Base-by-base conservation (phyloP, 176 grass and related monocot species). In the Saccharum spontaneum region DNA sequence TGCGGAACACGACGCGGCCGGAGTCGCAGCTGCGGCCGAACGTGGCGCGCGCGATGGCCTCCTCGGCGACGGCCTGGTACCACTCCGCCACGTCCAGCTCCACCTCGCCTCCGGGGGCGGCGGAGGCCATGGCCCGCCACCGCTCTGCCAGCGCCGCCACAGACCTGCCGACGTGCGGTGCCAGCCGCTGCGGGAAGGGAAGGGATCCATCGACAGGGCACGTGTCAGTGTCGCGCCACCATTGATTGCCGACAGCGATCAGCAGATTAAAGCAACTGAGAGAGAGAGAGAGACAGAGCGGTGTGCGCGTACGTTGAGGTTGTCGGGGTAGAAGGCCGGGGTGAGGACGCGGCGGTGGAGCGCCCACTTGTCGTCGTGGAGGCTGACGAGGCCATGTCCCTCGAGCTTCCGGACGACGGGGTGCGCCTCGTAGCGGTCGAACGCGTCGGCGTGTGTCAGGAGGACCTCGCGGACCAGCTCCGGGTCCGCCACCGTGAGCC, bases 81-180 rank as follows among this genome's bases (percentile, higher is more conserved):
- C 94, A 97, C 81, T 97, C 92, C 36, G 92, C 87, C 41, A 94
- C 82, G 83, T 97, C 91, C 71, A 97, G 86, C 65, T 97, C 92
- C 36, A 94, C 92, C 88, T 97, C 92, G 38, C 90, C 92, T 16
- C 31, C 87, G 39, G n/a, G 60, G 5, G 66, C 75, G 2, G 88
- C 60, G 9, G 67, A 2, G 5, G 90, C 89, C 92, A 94, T 96
- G 4, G 68, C 54, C 0, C 81, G 71, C 91, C 77, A 90, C 80
- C 88, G 64, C 67, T 94, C 88, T 4, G 83, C 81, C 86, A 92
- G 79, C 72, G 82, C 86, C 62, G 79, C 83, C 37, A 94, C 94
- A 12, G 90, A 92, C 92, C 78, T 86, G 44, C 63, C 92, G 24
- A 97, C 71, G 68, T 89, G 85, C 8, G 94, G 94, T 5, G 89